These are phyloP conservation scores for Parasitella parasitica DNA, from an alignment of 371 early-diverging fungal species.

Conservation along the genomic window DNA sequence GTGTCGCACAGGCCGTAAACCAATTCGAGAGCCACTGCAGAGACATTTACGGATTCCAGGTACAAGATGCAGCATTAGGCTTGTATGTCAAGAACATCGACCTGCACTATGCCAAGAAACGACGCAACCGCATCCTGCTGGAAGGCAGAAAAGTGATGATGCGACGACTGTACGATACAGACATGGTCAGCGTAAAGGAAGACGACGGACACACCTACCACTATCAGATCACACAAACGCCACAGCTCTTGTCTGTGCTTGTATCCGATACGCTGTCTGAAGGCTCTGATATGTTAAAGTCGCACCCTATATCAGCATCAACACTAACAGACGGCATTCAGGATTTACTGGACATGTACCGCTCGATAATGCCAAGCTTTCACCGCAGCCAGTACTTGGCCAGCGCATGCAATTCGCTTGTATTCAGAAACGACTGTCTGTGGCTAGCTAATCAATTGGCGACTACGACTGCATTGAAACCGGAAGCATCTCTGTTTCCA, in stretches of 20 bases:
- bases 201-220: conserved; percentile 13
- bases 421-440: conserved; percentile 74
- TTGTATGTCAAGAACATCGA: conserved; percentile 33
- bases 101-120: conserved; percentile 36
- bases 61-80: conserved; percentile 1
- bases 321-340: conserved; percentile 32
- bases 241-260: conserved; percentile 31
- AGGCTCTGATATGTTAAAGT: conserved; percentile 27
- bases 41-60: conserved; percentile 3
- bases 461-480: neutral
- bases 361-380: conserved; percentile 54
- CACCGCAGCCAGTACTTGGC: conserved; percentile 35
- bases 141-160: conserved; percentile 45
- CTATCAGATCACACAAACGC: conserved; percentile 45
- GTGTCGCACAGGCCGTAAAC: conserved; percentile 7
- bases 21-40: conserved; percentile 13
- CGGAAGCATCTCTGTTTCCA: conserved; percentile 8
- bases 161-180: conserved; percentile 40
- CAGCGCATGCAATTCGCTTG: conserved; percentile 57
- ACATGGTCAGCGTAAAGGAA: conserved; percentile 16
- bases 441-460: conserved; percentile 54
- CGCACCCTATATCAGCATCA: conserved; percentile 37
- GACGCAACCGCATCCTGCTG: conserved; percentile 28
- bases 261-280: conserved; percentile 34
- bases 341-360: conserved; percentile 52